phyloP scores from a whole-genome alignment of 1,139 yeast species.

The Nematodospora anomalae region DNA sequence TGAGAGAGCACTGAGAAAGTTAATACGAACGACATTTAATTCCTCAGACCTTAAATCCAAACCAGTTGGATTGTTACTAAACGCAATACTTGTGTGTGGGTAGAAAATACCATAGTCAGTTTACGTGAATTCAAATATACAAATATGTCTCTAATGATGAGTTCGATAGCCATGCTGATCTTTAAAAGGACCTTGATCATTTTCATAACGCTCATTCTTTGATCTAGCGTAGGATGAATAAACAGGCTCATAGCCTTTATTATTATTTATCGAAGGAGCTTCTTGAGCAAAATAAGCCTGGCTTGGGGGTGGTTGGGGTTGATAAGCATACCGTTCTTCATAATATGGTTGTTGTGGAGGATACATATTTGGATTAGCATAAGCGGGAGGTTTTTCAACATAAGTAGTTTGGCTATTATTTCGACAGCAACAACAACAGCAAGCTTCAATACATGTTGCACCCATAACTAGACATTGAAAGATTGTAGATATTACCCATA shows the following conservation, averaged over 20 bases:
- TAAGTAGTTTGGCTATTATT: slow-evolving; percentile 3
- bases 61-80: too few relatives aligned
- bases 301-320: slow-evolving; percentile 14
- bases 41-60: too few relatives aligned
- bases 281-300: slow-evolving; percentile 13
- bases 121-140: too few relatives aligned
- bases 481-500: slow-evolving; percentile 48
- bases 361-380: slow-evolving; percentile 42
- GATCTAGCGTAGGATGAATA: slow-evolving; percentile 6
- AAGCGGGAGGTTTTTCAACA: slow-evolving; percentile 18
- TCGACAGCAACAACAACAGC: slow-evolving; percentile 49
- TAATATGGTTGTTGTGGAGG: slow-evolving; percentile 21
- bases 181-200: slow-evolving; percentile 17
- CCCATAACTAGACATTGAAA: slow-evolving; percentile 49
- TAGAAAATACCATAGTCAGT: not conserved
- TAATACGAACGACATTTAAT: too few relatives aligned
- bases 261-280: slow-evolving; percentile 7
- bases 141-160: not conserved
- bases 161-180: slow-evolving; percentile 10
- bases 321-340: slow-evolving; percentile 16
- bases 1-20: too few relatives aligned
- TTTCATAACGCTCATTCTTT: not conserved
- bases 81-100: too few relatives aligned
- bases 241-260: slow-evolving; percentile 16
- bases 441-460: slow-evolving; percentile 39